A percentile compares a stretch with the other conserved stretches of the same genome.
Conservation (phyloP, 73 alveolate species). For the Paramecium pentaurelia region DNA sequence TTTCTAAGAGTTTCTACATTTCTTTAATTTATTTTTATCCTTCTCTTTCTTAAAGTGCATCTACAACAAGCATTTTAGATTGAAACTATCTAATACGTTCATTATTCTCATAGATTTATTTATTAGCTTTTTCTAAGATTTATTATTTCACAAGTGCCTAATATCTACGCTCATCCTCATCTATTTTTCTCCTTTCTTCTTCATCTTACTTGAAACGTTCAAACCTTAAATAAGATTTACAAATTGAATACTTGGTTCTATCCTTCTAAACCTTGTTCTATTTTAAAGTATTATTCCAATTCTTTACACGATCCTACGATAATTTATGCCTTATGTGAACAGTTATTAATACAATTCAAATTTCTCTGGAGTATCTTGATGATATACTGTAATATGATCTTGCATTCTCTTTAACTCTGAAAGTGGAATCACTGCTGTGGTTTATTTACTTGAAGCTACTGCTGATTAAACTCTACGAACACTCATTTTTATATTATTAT, state of each 20-base stretch:
- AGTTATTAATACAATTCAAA: constrained; percentile 20
- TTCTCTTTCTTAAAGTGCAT: constrained; percentile 83
- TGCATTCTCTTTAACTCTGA: constrained; percentile 31
- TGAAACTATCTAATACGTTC: constrained; percentile 91
- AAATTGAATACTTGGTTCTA: constrained; percentile 62
- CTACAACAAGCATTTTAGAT: constrained; percentile 83
- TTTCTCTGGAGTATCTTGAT: neutral
- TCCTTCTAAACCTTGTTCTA: constrained; percentile 78
- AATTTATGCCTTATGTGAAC: neutral
- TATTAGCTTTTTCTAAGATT: constrained; percentile 84
- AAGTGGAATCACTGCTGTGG: neutral
- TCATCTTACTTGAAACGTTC: constrained; percentile 86
- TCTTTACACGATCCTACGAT: constrained; percentile 73
- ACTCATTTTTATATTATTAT: constrained; percentile 8
- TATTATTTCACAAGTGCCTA: constrained; percentile 71
- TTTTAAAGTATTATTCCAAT: constrained; percentile 84
- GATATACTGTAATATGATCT: neutral
- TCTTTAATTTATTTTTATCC: constrained; percentile 72
- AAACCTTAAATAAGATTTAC: constrained; percentile 14
- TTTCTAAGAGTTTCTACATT: constrained; percentile 9
- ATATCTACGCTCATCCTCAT: constrained; percentile 82
- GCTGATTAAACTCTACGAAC: constrained; percentile 40
- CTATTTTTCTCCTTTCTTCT: constrained; percentile 74
- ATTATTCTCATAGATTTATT: constrained; percentile 75
- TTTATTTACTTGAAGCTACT: neutral